A percentile compares a stretch with the other conserved stretches of the same genome.
Evolutionary conservation across 805 yeast species (phyloP).

Genomic region (Lachancea kluyveri): DNA sequence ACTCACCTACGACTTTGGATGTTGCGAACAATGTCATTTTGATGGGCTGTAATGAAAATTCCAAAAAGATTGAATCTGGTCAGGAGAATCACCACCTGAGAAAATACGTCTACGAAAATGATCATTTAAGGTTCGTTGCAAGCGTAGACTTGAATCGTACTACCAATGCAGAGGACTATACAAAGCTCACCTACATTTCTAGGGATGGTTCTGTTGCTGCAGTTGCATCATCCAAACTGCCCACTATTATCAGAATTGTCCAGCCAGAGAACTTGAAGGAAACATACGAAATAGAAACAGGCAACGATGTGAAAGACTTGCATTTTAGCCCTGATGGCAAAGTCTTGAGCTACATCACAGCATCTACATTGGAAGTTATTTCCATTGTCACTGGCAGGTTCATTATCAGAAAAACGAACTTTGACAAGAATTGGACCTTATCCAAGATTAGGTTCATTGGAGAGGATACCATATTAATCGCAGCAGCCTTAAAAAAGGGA

Average conservation of each 20-base stretch:
- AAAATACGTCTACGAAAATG: conserved; percentile 53
- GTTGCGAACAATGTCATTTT: conserved; percentile 43
- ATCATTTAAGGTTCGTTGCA: conserved; percentile 54
- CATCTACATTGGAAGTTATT: conserved; percentile 40
- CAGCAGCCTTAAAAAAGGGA: conserved; percentile 36
- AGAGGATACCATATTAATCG: conserved; percentile 35
- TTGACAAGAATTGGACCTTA: conserved; percentile 25
- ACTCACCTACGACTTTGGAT: conserved; percentile 83
- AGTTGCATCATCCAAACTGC: conserved; percentile 59
- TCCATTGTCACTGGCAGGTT: conserved; percentile 38
- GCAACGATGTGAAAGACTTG: conserved; percentile 55
- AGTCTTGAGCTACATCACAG: conserved; percentile 57
- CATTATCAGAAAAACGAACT: conserved; percentile 31
- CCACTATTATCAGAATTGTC: conserved; percentile 58
- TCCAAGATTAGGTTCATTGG: conserved; percentile 33
- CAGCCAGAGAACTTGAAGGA: conserved; percentile 50
- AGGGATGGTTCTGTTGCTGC: conserved; percentile 59
- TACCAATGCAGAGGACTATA: conserved; percentile 46
- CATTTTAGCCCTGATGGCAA: conserved; percentile 63
- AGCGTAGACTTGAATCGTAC: conserved; percentile 51
- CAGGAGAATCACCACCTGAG: conserved; percentile 63
- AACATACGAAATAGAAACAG: conserved; percentile 47
- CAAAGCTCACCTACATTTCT: conserved; percentile 52
- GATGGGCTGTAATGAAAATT: conserved; percentile 71
- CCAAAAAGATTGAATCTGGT: conserved; percentile 50